Percentiles rank a stretch among this genome's conserved stretches.
Evolutionary conservation across 1,284 basidiomycete genomes (phyloP).

Genomic region (Megacollybia platyphylla): DNA sequence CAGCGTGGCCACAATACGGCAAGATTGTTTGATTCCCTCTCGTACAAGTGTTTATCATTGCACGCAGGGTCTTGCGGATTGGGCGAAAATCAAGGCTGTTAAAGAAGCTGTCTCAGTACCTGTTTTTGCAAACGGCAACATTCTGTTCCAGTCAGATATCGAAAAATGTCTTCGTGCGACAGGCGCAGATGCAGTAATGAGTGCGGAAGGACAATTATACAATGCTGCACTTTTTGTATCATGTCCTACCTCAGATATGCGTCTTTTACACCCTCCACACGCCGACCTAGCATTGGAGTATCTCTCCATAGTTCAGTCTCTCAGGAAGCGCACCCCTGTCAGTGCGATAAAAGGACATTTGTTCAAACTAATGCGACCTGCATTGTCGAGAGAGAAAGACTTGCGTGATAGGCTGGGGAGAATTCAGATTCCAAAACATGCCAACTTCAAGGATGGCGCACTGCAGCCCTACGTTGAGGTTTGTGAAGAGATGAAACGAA

Average conservation of each 20-base stretch:
- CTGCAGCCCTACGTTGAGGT: conserved; percentile 48
- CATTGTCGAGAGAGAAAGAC: conserved; percentile 58
- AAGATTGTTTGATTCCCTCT: conserved; percentile 5
- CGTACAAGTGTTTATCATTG: conserved; percentile 6
- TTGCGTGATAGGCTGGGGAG: conserved; percentile 61
- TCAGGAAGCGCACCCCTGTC: conserved; percentile 62
- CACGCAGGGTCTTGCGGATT: conserved; percentile 72
- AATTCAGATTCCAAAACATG: conserved; percentile 12
- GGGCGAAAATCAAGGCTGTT: conserved; percentile 74
- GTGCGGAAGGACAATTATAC: conserved; percentile 90
- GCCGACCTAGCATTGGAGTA: conserved; percentile 76
- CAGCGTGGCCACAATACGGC: conserved; percentile 79
- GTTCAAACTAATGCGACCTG: conserved; percentile 84
- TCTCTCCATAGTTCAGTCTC: conserved; percentile 63
- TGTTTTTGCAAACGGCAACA: conserved; percentile 97
- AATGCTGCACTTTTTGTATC: conserved; percentile 74
- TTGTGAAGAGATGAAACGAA: conserved; percentile 50
- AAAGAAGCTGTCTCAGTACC: conserved; percentile 84
- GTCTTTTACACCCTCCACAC: conserved; percentile 40
- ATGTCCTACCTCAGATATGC: conserved; percentile 13
- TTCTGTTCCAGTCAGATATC: conserved; percentile 78
- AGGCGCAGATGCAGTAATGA: conserved; percentile 88
- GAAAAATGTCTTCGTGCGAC: conserved; percentile 69
- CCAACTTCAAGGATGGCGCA: conserved; percentile 25
- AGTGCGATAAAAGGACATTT: conserved; percentile 87